Evolutionary conservation across 176 grass and related monocot genomes (phyloP), one percentile per base, ranked within the genome.

Genomic region (Musa schizocarpa): DNA sequence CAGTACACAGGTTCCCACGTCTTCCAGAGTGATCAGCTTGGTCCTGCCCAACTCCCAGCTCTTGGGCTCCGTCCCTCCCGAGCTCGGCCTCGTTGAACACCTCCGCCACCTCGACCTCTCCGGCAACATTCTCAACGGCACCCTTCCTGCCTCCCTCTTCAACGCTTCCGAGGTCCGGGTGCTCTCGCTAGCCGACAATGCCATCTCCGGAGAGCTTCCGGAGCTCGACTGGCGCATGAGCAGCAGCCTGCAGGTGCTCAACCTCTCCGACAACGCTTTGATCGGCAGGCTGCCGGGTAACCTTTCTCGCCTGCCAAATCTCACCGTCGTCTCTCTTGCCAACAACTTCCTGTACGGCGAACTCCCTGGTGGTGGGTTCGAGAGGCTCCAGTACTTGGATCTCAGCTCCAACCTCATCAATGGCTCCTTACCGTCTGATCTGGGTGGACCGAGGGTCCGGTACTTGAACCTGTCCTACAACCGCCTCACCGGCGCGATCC

Each of bases 71-170:
- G 53, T 74, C 53, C 52, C 72, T 9, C 13, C 72, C 53, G 72
- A 74, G 72, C 72, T 74, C 52, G 72, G 72, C 53, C 72, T 74
- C 1, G 53, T 74, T 53, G 72, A 74, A 21, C 72, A 74, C 72
- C 72, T 74, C 21, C 72, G 72, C 24, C 72, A 74, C 11, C 52
- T 74, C 12, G 72, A 74, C 21, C 72, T 74, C 52, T 74, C 72
- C 53, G 72, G 72, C 52, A 74, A 74, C 72, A 26, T 56, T 23
- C 72, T 74, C 19, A 74, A 74, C 24, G 72, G 72, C 22, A 74
- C 72, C 53, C 52, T 74, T 8, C 72, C 72, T 12, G 52, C 24
- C 53, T 27, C 72, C 53, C 52, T 74, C 24, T 74, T 74, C 53
- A 74, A 74, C 53, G 72, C 72, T 2, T 56, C 72, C 12, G 72